Evolutionary conservation across 306 rosid species (phyloP), one percentile per base, ranked within the genome.

Genomic region (Begonia fuchsioides): DNA sequence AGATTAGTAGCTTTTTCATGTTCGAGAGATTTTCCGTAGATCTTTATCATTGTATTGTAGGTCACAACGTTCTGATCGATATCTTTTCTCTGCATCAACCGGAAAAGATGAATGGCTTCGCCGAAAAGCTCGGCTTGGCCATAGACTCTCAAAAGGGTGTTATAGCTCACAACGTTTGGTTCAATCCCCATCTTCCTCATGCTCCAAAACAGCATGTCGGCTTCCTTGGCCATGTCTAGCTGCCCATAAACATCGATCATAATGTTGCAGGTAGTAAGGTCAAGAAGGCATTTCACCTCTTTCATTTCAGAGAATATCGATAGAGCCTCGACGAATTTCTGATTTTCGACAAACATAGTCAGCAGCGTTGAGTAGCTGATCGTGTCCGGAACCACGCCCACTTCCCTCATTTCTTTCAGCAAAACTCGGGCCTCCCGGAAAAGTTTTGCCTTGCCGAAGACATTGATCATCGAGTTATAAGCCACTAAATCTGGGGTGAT

Each of bases 201-300:
- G 64, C 97, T 77, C 97, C 97, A 84, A 60, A 88, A 88, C 60
- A 88, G 69, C 44, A 81, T 57, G 52, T 88, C 97, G 9, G 95
- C 97, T 58, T 84, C 97, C 73, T 78, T 81, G 26, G 73, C 87
- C 97, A 88, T 81, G 45, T 84, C 86, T 55, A 88, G 76, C 76
- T 78, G 97, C 59, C 97, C 97, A 47, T 88, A 88, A 47, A 81
- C 95, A 74, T 88, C 97, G 53, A 88, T 81, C 93, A 88, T 79
- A n/a, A 88, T 62, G 65, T 88, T 88, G 60, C 93, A 88, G 0
- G 87, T 84, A 2, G 86, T 81, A 15, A 84, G 78, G 72, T 84
- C 93, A 55, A 72, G 79, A 12, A 47, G 44, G 53, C 94, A 80
- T 19, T 67, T 62, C n/a, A 52, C 71, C 70, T 70, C 82, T 11